phyloP scores from a whole-genome alignment of 2,329 filamentous ascomycete genomes.

The Diaporthe sp. region DNA sequence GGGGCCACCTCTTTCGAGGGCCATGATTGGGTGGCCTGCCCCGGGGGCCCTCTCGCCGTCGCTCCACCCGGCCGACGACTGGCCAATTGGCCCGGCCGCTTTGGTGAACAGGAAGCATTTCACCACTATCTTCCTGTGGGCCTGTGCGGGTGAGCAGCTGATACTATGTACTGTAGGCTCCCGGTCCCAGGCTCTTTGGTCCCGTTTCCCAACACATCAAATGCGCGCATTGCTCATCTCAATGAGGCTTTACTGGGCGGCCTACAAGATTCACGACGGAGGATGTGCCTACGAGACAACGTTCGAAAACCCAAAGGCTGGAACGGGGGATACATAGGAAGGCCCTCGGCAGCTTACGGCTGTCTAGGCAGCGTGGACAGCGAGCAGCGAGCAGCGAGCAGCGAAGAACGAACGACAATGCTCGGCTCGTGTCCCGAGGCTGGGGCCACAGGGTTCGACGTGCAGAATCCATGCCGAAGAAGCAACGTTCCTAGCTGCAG shows the following conservation, averaged over 20 bases:
- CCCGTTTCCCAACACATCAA: neutral
- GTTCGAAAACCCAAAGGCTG: neutral
- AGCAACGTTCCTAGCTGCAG: conserved; percentile 22
- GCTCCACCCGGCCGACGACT: neutral
- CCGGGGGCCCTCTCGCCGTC: neutral
- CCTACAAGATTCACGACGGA: neutral
- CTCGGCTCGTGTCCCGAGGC: conserved; percentile 6
- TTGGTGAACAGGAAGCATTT: conserved; percentile 5
- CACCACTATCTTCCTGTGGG: conserved; percentile 2
- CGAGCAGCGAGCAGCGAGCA: neutral
- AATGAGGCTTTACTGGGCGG: neutral
- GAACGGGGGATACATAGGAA: neutral
- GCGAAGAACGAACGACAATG: neutral
- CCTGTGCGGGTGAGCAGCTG: neutral
- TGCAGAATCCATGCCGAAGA: conserved; percentile 6
- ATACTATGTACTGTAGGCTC: neutral
- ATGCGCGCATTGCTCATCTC: neutral
- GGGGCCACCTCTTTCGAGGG: neutral
- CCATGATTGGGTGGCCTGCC: neutral
- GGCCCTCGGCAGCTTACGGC: neutral
- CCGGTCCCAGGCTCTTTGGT: neutral
- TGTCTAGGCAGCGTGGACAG: neutral
- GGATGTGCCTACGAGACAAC: neutral
- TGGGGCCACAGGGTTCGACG: neutral
- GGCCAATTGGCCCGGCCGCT: conserved; percentile 16